phyloP scores from a whole-genome alignment of 2,329 filamentous ascomycete genomes.

The Colletotrichum sp. region DNA sequence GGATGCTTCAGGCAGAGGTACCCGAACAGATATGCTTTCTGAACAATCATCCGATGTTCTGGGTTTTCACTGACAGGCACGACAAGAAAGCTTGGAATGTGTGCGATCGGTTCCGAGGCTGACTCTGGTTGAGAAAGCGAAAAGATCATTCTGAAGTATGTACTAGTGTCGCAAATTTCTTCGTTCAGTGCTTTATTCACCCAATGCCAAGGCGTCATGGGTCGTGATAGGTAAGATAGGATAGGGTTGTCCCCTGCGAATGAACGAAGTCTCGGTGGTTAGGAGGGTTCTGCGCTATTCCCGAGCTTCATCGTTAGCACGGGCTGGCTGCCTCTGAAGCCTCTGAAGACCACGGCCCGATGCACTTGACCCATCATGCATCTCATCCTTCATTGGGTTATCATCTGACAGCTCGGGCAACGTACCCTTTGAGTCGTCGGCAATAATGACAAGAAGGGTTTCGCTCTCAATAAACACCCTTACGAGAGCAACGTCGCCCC shows the following conservation, averaged over 20 bases:
- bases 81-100: background rate
- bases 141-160: background rate
- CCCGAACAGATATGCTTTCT: background rate
- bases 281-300: background rate
- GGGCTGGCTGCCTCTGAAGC: background rate
- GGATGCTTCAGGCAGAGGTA: background rate
- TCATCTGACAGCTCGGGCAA: background rate
- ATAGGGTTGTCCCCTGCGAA: background rate
- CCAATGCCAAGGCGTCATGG: background rate
- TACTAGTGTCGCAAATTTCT: background rate
- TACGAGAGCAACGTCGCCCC: background rate
- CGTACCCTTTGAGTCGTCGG: background rate
- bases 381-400: background rate
- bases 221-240: background rate
- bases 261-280: background rate
- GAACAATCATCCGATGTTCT: background rate
- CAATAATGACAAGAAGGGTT: background rate
- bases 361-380: background rate
- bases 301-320: background rate
- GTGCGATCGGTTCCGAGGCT: background rate
- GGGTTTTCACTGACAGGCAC: background rate
- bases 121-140: background rate
- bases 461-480: background rate
- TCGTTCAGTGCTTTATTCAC: background rate
- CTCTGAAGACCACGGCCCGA: background rate